Conservation (phyloP, 163 green algal species). For the Trebouxia gelatinosa region DNA sequence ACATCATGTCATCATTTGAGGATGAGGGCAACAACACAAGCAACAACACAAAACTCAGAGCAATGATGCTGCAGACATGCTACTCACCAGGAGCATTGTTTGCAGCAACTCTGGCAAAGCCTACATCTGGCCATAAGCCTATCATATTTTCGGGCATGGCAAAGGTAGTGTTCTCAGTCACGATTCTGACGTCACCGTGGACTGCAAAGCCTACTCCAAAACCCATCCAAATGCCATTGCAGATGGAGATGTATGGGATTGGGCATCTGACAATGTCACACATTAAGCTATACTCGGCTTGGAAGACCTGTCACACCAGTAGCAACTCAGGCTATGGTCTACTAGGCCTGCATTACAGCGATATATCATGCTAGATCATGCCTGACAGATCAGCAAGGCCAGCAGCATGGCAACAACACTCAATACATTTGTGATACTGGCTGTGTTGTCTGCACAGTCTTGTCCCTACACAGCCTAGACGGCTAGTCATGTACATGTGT, state of each 20-base stretch:
- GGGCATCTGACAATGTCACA: constrained; percentile 62
- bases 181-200: constrained; percentile 83
- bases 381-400: not conserved
- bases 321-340: not conserved
- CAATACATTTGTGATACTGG: no score
- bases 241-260: constrained; percentile 77
- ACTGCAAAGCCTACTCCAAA: constrained; percentile 85
- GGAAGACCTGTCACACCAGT: constrained; percentile 55
- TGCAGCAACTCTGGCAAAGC: constrained; percentile 43
- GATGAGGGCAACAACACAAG: constrained; percentile 56
- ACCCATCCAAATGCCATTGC: constrained; percentile 93
- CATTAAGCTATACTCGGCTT: constrained; percentile 80
- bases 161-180: constrained; percentile 89
- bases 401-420: no score
- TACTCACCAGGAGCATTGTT: constrained; percentile 14
- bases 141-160: constrained; percentile 96
- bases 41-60: constrained; percentile 61
- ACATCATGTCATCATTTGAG: not conserved
- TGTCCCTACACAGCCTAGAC: no score
- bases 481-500: not conserved
- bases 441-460: not conserved
- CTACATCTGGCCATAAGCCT: constrained; percentile 92
- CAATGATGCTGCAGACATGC: not conserved
- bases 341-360: not conserved
- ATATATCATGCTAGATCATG: not conserved